phyloP scores from a whole-genome alignment of 2,329 filamentous ascomycete genomes.

The Sclerotinia nivalis region DNA sequence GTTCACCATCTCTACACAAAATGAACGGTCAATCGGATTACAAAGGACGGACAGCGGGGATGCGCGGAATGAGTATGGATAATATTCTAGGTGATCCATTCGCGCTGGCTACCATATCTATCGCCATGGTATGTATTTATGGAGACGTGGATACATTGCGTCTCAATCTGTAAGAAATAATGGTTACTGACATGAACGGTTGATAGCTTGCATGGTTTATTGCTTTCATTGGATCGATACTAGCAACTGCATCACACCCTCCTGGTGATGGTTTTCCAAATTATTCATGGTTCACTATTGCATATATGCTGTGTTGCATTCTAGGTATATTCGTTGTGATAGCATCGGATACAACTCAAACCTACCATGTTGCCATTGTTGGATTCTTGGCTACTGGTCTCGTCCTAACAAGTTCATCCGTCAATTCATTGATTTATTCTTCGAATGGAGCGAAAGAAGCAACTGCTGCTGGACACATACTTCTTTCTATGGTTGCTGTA shows the following conservation, averaged over 20 bases:
- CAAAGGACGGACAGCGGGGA: constrained; percentile 50
- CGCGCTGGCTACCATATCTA: constrained; percentile 89
- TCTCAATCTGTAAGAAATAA: not conserved
- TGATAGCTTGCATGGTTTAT: constrained; percentile 90
- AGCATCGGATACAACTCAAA: constrained; percentile 79
- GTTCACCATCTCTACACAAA: constrained; percentile 75
- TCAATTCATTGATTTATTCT: constrained; percentile 83
- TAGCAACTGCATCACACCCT: constrained; percentile 58
- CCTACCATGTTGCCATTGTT: constrained; percentile 89
- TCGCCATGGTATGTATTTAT: constrained; percentile 69
- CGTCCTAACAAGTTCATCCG: constrained; percentile 80
- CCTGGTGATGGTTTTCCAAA: constrained; percentile 65
- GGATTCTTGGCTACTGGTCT: constrained; percentile 83
- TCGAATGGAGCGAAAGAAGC: constrained; percentile 75
- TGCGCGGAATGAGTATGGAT: constrained; percentile 68
- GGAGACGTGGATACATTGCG: constrained; percentile 17
- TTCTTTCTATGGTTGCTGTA: constrained; percentile 91
- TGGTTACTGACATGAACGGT: constrained; percentile 16
- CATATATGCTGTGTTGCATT: constrained; percentile 84
- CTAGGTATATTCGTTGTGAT: constrained; percentile 78
- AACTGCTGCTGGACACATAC: constrained; percentile 86
- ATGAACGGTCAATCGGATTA: constrained; percentile 71
- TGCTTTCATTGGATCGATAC: constrained; percentile 81
- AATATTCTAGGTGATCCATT: constrained; percentile 97
- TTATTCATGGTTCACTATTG: constrained; percentile 89